A percentile compares a stretch with the other conserved stretches of the same genome.
Evolutionary conservation across 2,329 filamentous ascomycete genomes (phyloP).

Genomic region (Hawksworthiomyces lignivorus): DNA sequence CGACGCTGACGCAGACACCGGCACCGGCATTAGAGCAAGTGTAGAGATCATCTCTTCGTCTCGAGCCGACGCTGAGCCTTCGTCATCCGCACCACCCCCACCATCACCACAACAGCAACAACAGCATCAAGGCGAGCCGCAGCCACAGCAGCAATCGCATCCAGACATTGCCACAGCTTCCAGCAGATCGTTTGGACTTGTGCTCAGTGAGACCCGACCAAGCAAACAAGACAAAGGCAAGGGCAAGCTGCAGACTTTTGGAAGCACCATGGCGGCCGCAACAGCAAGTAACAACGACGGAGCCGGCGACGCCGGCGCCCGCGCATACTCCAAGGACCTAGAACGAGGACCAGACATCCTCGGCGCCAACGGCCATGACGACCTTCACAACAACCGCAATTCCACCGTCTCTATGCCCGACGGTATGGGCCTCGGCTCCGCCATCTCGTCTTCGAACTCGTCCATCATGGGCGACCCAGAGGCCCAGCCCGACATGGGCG

Average conservation of each 20-base stretch:
- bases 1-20: not conserved
- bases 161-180: not conserved
- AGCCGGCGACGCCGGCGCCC: conserved; percentile 18
- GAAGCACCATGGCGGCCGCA: conserved; percentile 31
- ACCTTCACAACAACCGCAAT: conserved; percentile 19
- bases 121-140: not conserved
- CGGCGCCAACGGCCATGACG: conserved; percentile 15
- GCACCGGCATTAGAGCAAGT: no score
- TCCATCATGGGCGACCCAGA: conserved; percentile 57
- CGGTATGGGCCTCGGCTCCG: conserved; percentile 47
- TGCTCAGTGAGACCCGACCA: conserved; percentile 1
- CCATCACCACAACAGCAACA: not conserved
- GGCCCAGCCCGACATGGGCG: conserved; percentile 58
- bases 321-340: conserved; percentile 41
- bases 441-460: conserved; percentile 48
- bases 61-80: no score
- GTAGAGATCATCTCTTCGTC: no score
- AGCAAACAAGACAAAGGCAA: conserved; percentile 38
- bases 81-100: not conserved
- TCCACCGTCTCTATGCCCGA: conserved; percentile 43
- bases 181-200: conserved; percentile 8
- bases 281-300: conserved; percentile 28
- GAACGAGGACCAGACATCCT: conserved; percentile 45
- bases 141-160: conserved; percentile 6
- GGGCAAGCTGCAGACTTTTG: conserved; percentile 29